A percentile compares a stretch with the other conserved stretches of the same genome.
phyloP scores from a whole-genome alignment of 2,329 filamentous ascomycete genomes.

The Aureobasidium sp. region DNA sequence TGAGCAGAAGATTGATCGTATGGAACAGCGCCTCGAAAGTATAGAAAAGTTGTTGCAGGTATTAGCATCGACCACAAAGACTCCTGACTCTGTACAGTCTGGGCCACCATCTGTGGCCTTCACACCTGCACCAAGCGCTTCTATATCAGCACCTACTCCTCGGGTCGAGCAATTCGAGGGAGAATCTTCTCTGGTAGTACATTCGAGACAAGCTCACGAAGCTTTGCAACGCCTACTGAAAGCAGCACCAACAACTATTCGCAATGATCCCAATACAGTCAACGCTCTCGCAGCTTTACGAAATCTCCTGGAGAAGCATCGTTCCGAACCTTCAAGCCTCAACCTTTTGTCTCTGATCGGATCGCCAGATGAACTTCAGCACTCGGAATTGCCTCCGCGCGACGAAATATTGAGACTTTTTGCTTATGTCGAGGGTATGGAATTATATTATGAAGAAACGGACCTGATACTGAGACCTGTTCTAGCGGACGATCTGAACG shows the following conservation, averaged over 20 bases:
- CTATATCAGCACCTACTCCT: neutral
- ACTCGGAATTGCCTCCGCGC: neutral
- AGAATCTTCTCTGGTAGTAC: slow-evolving; percentile 6
- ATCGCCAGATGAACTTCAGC: neutral
- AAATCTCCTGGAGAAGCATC: neutral
- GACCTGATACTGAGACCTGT: neutral
- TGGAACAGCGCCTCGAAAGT: slow-evolving; percentile 18
- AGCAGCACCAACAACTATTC: neutral
- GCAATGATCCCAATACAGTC: slow-evolving; percentile 9
- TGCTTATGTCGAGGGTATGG: neutral
- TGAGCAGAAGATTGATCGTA: slow-evolving; percentile 21
- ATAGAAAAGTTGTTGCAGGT: slow-evolving; percentile 17
- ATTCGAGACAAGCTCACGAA: slow-evolving; percentile 5
- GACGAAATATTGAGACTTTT: neutral
- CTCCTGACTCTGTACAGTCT: neutral
- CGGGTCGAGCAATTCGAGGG: slow-evolving; percentile 10
- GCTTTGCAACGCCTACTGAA: neutral
- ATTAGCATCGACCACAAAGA: neutral
- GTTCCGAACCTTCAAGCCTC: neutral
- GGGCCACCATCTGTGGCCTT: neutral
- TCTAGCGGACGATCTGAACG: neutral
- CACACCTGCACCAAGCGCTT: neutral
- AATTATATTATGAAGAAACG: neutral
- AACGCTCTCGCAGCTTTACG: neutral
- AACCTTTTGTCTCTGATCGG: neutral